A percentile compares a stretch with the other conserved stretches of the same genome.
Evolutionary conservation across 257 asterid genomes (phyloP).

Genomic region (Ehretia macrophylla): DNA sequence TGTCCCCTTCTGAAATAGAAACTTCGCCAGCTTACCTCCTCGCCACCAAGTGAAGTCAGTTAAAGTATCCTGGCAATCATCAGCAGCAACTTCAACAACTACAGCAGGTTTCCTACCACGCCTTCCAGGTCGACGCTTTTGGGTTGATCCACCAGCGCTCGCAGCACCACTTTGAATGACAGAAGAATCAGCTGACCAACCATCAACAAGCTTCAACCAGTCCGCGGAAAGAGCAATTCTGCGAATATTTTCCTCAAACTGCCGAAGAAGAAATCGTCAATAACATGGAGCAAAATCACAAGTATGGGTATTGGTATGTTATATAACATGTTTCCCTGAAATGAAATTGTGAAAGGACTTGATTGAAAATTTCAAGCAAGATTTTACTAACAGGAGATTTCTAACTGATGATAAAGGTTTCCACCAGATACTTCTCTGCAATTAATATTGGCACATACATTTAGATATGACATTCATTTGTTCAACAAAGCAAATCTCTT

Average conservation of each 20-base stretch:
- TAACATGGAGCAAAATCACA: neutral
- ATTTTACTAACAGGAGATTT: too few relatives aligned
- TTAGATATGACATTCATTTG: neutral
- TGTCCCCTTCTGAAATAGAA: conserved; percentile 49
- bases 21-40: conserved; percentile 53
- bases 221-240: conserved; percentile 64
- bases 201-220: conserved; percentile 67
- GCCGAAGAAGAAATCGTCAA: conserved; percentile 27
- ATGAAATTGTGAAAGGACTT: too few relatives aligned
- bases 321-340: neutral
- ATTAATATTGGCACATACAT: neutral
- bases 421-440: too few relatives aligned
- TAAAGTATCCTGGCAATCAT: conserved; percentile 32
- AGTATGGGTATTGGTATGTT: neutral
- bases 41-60: conserved; percentile 73
- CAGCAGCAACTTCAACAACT: conserved; percentile 36
- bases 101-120: conserved; percentile 59
- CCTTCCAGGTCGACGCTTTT: conserved; percentile 74
- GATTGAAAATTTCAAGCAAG: neutral
- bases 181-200: conserved; percentile 44
- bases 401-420: too few relatives aligned
- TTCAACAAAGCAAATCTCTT: neutral
- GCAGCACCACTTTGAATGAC: conserved; percentile 37
- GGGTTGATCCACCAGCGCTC: conserved; percentile 51
- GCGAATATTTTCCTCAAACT: conserved; percentile 80